Conservation (phyloP, 495 filamentous ascomycete species). For the Talaromyces borbonicus region DNA sequence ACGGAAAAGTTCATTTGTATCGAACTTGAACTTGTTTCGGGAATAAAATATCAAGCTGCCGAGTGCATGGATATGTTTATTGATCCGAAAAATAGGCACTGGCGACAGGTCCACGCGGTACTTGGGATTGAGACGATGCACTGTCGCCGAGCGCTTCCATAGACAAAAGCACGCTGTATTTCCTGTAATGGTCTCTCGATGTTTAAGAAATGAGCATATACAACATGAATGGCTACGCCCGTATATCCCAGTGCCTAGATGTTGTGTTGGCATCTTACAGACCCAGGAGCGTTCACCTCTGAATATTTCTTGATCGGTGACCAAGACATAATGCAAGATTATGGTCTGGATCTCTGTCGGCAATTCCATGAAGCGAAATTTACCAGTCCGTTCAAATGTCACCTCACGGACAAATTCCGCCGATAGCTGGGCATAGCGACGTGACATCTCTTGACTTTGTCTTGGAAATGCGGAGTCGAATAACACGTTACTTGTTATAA, state of each 20-base stretch:
- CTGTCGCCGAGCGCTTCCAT: slow-evolving; percentile 9
- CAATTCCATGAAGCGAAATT: slow-evolving; percentile 17
- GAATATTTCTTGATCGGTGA: slow-evolving; percentile 10
- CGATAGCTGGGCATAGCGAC: slow-evolving; percentile 6
- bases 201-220: not conserved
- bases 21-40: slow-evolving; percentile 16
- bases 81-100: slow-evolving; percentile 19
- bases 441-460: not conserved
- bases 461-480: slow-evolving; percentile 11
- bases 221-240: not conserved
- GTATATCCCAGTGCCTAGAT: not conserved
- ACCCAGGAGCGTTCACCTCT: slow-evolving; percentile 1
- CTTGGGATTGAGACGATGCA: slow-evolving; percentile 9
- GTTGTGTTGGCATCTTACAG: not conserved
- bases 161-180: slow-evolving; percentile 14
- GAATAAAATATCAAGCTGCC: slow-evolving; percentile 17
- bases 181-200: not conserved
- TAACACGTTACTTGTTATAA: slow-evolving; percentile 14
- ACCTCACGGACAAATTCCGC: not conserved
- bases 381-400: not conserved
- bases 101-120: slow-evolving; percentile 10
- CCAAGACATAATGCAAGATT: slow-evolving; percentile 15
- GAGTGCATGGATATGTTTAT: slow-evolving; percentile 16
- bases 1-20: not conserved
- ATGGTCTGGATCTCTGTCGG: slow-evolving; percentile 21